Conservation (phyloP, 495 filamentous ascomycete species). For the Penicillium psychrofluorescens region DNA sequence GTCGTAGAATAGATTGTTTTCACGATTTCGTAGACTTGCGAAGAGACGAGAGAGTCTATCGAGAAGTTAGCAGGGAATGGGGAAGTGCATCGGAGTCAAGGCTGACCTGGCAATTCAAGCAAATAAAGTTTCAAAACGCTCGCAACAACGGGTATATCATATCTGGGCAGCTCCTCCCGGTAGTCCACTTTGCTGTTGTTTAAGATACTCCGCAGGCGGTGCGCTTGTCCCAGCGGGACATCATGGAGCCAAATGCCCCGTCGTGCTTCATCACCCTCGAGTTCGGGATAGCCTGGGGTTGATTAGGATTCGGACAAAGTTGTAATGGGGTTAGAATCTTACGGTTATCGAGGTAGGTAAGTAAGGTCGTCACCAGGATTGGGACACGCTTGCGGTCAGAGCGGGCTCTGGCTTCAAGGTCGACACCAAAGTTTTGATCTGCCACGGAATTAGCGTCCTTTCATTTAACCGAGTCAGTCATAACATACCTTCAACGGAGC, state of each 20-base stretch:
- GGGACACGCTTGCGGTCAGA: slow-evolving; percentile 94
- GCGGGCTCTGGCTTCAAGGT: slow-evolving; percentile 87
- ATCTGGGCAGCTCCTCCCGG: slow-evolving; percentile 69
- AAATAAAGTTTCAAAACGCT: slow-evolving; percentile 93
- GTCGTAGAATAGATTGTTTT: slow-evolving; percentile 83
- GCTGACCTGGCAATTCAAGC: slow-evolving; percentile 84
- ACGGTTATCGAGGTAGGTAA: slow-evolving; percentile 90
- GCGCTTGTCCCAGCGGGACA: slow-evolving; percentile 77
- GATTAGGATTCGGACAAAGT: slow-evolving; percentile 4
- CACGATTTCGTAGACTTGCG: slow-evolving; percentile 97
- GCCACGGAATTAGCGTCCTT: not conserved
- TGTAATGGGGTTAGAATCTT: slow-evolving; percentile 16
- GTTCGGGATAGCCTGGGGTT: slow-evolving; percentile 73
- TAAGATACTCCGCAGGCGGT: slow-evolving; percentile 70
- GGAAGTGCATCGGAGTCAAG: slow-evolving; percentile 1
- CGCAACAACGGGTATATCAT: slow-evolving; percentile 88
- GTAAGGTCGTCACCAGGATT: slow-evolving; percentile 81
- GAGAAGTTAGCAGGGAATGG: slow-evolving; percentile 1
- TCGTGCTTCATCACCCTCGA: slow-evolving; percentile 93
- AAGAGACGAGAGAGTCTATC: slow-evolving; percentile 90
- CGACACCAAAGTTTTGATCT: slow-evolving; percentile 97
- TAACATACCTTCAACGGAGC: slow-evolving; percentile 70
- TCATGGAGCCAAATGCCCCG: slow-evolving; percentile 91
- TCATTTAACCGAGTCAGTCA: too few relatives aligned
- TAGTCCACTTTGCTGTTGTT: slow-evolving; percentile 85